A percentile compares a stretch with the other conserved stretches of the same genome.
These are phyloP conservation scores for Megacollybia marginata DNA, from an alignment of 768 basidiomycete species.

Conservation along the genomic window DNA sequence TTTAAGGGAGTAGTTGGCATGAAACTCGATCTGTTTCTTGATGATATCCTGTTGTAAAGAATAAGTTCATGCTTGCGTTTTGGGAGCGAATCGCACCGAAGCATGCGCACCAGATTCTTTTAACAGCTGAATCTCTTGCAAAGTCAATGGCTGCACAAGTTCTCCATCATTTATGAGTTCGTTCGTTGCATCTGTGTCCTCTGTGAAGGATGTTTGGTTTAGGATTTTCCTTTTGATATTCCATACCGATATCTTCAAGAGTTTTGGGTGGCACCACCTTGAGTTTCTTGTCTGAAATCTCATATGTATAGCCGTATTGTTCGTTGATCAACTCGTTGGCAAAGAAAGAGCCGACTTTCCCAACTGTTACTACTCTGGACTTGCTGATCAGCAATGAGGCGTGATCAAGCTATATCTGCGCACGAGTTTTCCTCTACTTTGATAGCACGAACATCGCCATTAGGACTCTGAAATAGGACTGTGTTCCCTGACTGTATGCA, in stretches of 20 bases:
- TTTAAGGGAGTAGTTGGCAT: conserved; percentile 87
- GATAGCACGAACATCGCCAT: conserved; percentile 67
- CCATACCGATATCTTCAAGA: conserved; percentile 76
- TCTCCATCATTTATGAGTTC: conserved; percentile 88
- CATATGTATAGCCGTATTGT: conserved; percentile 85
- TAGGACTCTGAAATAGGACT: conserved; percentile 76
- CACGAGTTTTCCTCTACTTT: conserved; percentile 71
- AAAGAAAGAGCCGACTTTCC: conserved; percentile 81
- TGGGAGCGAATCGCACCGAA: conserved; percentile 38
- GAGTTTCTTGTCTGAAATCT: conserved; percentile 70
- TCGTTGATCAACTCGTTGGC: conserved; percentile 73
- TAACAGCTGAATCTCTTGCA: conserved; percentile 76
- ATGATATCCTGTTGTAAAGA: conserved; percentile 76
- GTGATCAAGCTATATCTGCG: conserved; percentile 18
- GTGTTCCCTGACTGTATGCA: conserved; percentile 61
- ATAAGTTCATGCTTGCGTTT: conserved; percentile 5
- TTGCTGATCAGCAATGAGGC: not conserved
- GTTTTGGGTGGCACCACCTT: conserved; percentile 52
- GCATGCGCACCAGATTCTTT: conserved; percentile 79
- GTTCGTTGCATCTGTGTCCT: conserved; percentile 96
- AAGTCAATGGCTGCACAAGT: conserved; percentile 75
- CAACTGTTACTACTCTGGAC: conserved; percentile 62
- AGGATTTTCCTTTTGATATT: not conserved
- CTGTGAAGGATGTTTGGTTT: conserved; percentile 30
- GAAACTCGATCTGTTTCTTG: conserved; percentile 86